Evolutionary conservation across 305 asterid species (phyloP), one percentile per base, ranked within the genome.

Genomic region (Striga hermonthica): DNA sequence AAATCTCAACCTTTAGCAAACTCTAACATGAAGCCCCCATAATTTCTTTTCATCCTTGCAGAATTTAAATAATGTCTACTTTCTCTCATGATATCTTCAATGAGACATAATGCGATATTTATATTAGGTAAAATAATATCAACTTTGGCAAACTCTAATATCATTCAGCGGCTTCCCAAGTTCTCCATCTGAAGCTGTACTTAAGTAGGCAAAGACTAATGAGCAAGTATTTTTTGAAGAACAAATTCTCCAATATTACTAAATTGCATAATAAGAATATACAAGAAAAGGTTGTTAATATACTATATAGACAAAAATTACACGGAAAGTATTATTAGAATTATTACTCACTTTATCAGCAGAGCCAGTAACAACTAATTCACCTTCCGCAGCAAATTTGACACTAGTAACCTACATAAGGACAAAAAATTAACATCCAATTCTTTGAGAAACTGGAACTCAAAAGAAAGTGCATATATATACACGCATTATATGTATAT

Each of bases 331-430:
- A 16, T 47, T 16, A 15, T 37, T 11, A 34, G 14, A 36, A 71
- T 53, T 10, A 57, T 63, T 11, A 53, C 57, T 63, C 68, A 92
- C 99, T 95, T 93, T 93, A 80, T 93, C 97, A 60, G 97, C 88
- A 31, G 99, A 93, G 53, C 88, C 88, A 73, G 95, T 84, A 75
- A 93, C 85, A 10, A 93, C 87, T 9, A 84, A 12, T 60, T 86
- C 95, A 66, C 91, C 93, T 68, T 90, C 91, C 7, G 83, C 80
- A 47, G 78, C 96, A 83, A 93, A 93, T 76, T 90, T 93, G 75
- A 90, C 85, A 72, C 88, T 88, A 38, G 90, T 90, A 70, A 93
- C 95, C 99, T 93, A 72, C 47, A 72, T n/a, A 75, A 65, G 54
- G 41, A 41, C 15, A 72, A 39, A 70, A 60, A 37, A 39, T 9